These are phyloP conservation scores for Dendrobium nobile DNA, from an alignment of 106 monocot genomes.

Conservation along the genomic window DNA sequence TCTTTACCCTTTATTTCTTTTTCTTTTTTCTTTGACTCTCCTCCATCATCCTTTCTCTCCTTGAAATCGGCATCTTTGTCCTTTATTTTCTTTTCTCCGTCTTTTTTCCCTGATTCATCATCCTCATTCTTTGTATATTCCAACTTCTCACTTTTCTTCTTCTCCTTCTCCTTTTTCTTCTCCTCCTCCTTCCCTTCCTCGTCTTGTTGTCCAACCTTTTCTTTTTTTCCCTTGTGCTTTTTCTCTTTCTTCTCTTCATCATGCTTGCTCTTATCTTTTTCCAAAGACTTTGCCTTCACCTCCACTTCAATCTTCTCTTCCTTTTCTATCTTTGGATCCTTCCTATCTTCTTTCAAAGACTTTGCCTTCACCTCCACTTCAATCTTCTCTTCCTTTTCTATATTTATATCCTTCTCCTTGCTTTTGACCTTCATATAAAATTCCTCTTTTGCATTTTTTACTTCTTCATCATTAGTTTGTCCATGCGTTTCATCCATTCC, in stretches of 20 bases:
- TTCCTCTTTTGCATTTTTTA: constrained; percentile 5
- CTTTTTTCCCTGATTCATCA: neutral
- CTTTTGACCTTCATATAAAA: constrained; percentile 6
- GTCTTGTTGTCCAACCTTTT: neutral
- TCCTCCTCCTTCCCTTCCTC: neutral
- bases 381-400: neutral
- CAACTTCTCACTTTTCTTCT: neutral
- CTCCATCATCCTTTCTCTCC: neutral
- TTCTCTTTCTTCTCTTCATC: constrained; percentile 3
- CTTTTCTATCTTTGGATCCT: neutral
- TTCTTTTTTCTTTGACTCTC: neutral
- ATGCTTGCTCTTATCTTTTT: neutral
- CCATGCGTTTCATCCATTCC: neutral
- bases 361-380: constrained; percentile 9
- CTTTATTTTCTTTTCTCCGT: constrained; percentile 10
- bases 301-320: constrained; percentile 1
- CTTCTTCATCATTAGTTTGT: neutral
- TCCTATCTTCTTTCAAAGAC: neutral
- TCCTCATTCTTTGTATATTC: neutral
- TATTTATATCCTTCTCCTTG: constrained; percentile 3
- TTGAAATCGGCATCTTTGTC: neutral
- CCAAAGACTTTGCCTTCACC: constrained; percentile 2
- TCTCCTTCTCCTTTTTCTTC: constrained; percentile 1
- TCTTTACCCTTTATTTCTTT: neutral
- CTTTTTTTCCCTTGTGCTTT: neutral